Conservation (phyloP, 2,329 filamentous ascomycete genomes). For the Apiospora pterosperma region DNA sequence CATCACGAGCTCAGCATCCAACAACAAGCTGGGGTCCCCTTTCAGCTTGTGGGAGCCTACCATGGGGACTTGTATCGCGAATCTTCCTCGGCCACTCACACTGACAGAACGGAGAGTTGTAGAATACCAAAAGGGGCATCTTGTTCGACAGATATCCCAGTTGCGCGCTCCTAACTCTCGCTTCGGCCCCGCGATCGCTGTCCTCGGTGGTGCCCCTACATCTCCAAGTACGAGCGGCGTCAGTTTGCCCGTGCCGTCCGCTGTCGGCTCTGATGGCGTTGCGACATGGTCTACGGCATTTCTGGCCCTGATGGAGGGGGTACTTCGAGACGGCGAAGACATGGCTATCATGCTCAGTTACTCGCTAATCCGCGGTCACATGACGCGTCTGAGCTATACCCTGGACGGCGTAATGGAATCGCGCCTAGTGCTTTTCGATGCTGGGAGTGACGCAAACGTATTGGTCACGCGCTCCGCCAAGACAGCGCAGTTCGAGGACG, state of each 20-base stretch:
- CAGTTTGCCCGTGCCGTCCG: neutral
- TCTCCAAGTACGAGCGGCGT: constrained; percentile 7
- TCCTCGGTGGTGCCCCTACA: constrained; percentile 23
- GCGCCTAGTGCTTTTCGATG: constrained; percentile 53
- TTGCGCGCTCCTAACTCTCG: constrained; percentile 41
- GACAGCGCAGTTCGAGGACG: neutral
- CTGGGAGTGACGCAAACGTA: constrained; percentile 46
- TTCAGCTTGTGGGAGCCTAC: constrained; percentile 41
- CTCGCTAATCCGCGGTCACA: constrained; percentile 49
- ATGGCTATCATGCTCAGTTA: constrained; percentile 57
- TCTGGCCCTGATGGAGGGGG: constrained; percentile 50
- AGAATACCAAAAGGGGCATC: constrained; percentile 44
- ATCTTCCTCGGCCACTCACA: constrained; percentile 30
- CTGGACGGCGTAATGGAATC: constrained; percentile 51
- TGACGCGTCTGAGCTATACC: constrained; percentile 42
- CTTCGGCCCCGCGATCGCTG: constrained; percentile 45
- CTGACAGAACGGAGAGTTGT: constrained; percentile 32
- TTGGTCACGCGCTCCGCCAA: constrained; percentile 33
- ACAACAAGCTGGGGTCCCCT: constrained; percentile 27
- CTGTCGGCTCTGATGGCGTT: constrained; percentile 20
- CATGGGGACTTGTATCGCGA: constrained; percentile 34
- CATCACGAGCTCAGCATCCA: constrained; percentile 32
- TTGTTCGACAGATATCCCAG: constrained; percentile 41
- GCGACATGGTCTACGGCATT: constrained; percentile 56
- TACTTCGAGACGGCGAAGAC: constrained; percentile 59